Base-by-base conservation (phyloP, 2,329 filamentous ascomycete species). In the Coleophoma eucalyptorum region DNA sequence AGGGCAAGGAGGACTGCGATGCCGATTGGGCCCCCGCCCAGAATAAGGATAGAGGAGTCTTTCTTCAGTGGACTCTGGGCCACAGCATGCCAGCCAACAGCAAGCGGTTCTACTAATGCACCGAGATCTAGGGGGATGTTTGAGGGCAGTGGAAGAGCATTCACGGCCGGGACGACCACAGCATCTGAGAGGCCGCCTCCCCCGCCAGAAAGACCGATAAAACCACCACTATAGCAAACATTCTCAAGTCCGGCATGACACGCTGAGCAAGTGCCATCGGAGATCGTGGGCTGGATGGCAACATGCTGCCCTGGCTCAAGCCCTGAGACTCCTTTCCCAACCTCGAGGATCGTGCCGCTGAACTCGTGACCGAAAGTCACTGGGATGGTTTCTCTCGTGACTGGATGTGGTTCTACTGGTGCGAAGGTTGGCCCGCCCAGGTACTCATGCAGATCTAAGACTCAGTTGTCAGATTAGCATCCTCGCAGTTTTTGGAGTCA, bases 351-450 rank as follows among this genome's bases (percentile, higher is more conserved):
- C 2, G 75, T 73, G 11, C 83, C 84, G 3, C 75, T 79, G 64
- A 87, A 83, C 61, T 87, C 84, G 60, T 87, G 84, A 21, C 84
- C 84, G 10, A 87, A 69, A 0, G 75, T 82, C 10, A 86, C 72
- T 3, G 83, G 84, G 34, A 81, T 72, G 1, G 69, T 71, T 50
- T 80, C 79, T 32, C 74, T 69, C 0, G 82, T 86, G 19, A 86
- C 65, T 2, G 75, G 75, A 58, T 87, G 83, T 1, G 81, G 79
- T 6, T 64, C 65, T 16, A 37, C 61, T 3, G 80, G 78, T 1
- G 75, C 72, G 64, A 78, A 74, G 21, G 68, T 75, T 13, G 71
- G 69, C 2, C 72, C 72, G 13, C 71, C 69, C 43, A 77, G 66
- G 57, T 77, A 81, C 61, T 81, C 77, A 57, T 81, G 77, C 4